Base-by-base conservation (phyloP, 352 stramenopile genomes). In the Globisporangium uncinulatum region DNA sequence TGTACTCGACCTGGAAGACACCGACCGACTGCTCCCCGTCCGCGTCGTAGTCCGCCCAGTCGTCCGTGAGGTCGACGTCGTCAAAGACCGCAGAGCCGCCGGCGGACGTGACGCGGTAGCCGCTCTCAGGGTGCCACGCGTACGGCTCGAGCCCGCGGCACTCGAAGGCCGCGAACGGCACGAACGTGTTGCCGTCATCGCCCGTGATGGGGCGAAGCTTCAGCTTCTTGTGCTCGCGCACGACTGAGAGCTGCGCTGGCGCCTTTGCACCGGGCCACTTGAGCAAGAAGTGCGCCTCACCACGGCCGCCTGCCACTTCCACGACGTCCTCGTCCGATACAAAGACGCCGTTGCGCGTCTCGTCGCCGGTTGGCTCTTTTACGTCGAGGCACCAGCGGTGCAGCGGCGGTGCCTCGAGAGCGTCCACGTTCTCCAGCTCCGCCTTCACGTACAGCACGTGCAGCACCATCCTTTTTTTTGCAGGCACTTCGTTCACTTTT, bases 371-470 rank as follows among this genome's bases (percentile, higher is more conserved):
- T 20, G 86, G 63, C 56, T 94, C 79, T 72, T 92, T 92, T 29
- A 95, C 80, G 54, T 92, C 78, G 51, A 95, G 68, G 44, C 83
- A 94, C 86, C 86, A 95, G 50, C 72, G 85, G 55, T 93, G 83
- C 44, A 81, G 56, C 19, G 69, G 50, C 34, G 86, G 83, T 36
- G 83, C 81, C 50, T 76, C 69, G 49, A 94, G 66, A 67, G 70
- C 80, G 65, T 80, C 80, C 4, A 95, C 73, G 66, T 94, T 93
- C 81, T 95, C 83, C 29, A 95, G 73, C 5, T 95, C 84, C 10
- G 83, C 86, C 67, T 94, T 94, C 13, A 95, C 76, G 64, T 89
- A 92, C 50, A 95, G 71, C 69, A 94, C 80, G 62, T 85, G 90
- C 31, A 94, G 69, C 62, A 92, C 83, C 84, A 94, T 94, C 9